Base-by-base conservation (phyloP, 495 filamentous ascomycete genomes). In the Usnea hakonensis region DNA sequence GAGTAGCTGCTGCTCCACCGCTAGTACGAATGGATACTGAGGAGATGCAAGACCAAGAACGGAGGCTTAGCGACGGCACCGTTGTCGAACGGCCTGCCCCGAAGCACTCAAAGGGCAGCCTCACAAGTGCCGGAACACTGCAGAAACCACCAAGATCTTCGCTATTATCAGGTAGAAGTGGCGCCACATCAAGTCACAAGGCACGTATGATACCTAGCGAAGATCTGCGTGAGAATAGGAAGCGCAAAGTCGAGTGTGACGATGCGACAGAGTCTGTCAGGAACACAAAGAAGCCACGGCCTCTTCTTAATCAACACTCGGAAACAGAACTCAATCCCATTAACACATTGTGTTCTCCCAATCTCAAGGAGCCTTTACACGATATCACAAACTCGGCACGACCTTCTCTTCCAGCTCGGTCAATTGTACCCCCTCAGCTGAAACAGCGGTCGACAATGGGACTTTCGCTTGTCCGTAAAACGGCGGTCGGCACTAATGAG, bases 11-110 rank as follows among this genome's bases (percentile, higher is more conserved):
- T 11, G 54, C 61, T 38, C 58, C 66, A 28, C 64, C 58, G 6
- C 21, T 70, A 2, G 58, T 70, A 28, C 68, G 68, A 7, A 70
- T 70, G 64, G 68, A 70, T 40, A 66, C 68, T 8, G 52, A 57
- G 13, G 68, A 70, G 35, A 70, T 70, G 58, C 60, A 8, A 23
- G 54, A 63, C 13, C 43, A 55, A 28, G 68, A 70, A 26, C 36
- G 33, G 14, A 60, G 63, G 32, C 33, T 66, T 6, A 40, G 36
- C 46, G 54, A 32, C 41, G 68, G 66, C 17, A 57, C 46, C 7
- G 66, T 68, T 17, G 60, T 55, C 9, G 41, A 63, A 19, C 55
- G 17, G 16, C 38, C 58, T 2, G 14, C 4, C 2, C 55, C 58
- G 17, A 43, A 50, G 30, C 43, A 52, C 13, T 62, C 54, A 26